Base-by-base conservation (phyloP, 2,329 filamentous ascomycete genomes). In the Tolypocladium tropicale region DNA sequence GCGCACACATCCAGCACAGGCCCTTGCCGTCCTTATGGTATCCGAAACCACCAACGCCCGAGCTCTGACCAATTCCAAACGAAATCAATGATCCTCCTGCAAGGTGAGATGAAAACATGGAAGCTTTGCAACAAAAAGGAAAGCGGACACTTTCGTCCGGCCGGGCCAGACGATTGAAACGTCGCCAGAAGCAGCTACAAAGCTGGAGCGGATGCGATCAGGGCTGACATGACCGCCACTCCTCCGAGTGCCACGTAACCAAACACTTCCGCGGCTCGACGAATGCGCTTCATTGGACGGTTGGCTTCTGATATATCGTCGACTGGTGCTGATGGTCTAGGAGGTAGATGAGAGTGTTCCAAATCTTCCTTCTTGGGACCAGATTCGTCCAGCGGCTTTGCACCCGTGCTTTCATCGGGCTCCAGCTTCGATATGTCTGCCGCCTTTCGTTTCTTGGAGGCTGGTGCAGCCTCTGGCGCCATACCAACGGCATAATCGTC, bases 231-330 rank as follows among this genome's bases (percentile, higher is more conserved):
- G 41, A 72, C 71, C n/a, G 70, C 70, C 9, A 70, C 62, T 23
- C 71, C 71, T 9, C 71, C 71, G 3, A 74, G 60, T 6, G 71
- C 68, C 12, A 68, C 70, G 39, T 68, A 70, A 10, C 71, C 69
- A 28, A 73, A 59, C 0, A 65, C 66, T 53, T 74, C 71, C 4
- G 69, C 71, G 46, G 66, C 67, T 51, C 65, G 67, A 14, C 68
- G 67, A 46, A 72, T 57, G 6, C 70, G 66, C 52, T 73, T 73
- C 4, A 34, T 54, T 18, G 67, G 64, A 11, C 60, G 62, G 5
- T 55, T 41, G 1, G 25, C 23, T 5, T 54, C 53, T 2, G 30
- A 10, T 1, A 28, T 48, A 1, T 18, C n/a, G 28, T 30, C 34
- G 14, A 16, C 12, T 2, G 25, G 23, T n/a, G 32, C 18, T 16